phyloP scores from a whole-genome alignment of 2,329 filamentous ascomycete genomes.

The Clarireedia sp. region DNA sequence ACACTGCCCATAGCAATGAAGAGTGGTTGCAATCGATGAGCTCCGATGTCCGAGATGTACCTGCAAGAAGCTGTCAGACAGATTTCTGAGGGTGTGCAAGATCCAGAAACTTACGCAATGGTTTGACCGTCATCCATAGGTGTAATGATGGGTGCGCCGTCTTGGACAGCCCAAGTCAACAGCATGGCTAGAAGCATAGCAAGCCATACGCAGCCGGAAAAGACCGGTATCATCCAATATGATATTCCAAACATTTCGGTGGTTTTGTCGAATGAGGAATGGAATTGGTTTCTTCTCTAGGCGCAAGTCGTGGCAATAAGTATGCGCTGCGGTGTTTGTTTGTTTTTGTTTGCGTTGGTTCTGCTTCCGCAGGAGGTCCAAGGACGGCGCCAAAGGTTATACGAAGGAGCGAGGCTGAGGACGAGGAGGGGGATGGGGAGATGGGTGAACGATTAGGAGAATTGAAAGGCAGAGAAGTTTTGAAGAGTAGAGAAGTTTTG shows the following conservation, averaged over 20 bases:
- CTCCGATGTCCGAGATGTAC: slow-evolving; percentile 62
- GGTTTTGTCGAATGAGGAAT: no score
- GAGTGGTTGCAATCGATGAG: slow-evolving; percentile 57
- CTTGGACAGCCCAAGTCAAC: slow-evolving; percentile 50
- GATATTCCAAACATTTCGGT: slow-evolving; percentile 4
- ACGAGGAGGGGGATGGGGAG: no score
- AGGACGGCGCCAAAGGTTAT: no score
- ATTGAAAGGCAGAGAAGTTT: no score
- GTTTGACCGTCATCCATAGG: slow-evolving; percentile 50
- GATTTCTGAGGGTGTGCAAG: slow-evolving; percentile 31
- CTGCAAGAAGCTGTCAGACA: slow-evolving; percentile 42
- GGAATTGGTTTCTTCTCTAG: background rate
- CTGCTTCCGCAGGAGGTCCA: no score
- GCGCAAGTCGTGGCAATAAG: no score
- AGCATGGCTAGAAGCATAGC: slow-evolving; percentile 17
- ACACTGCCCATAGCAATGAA: slow-evolving; percentile 65
- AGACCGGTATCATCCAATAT: slow-evolving; percentile 15
- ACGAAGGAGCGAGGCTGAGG: no score
- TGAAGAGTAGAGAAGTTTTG: no score
- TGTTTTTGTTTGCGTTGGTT: no score
- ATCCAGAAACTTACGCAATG: slow-evolving; percentile 34
- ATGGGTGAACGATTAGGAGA: no score
- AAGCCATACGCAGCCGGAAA: slow-evolving; percentile 19
- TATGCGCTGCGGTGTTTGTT: background rate
- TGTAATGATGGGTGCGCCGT: slow-evolving; percentile 42